These are phyloP conservation scores for Xylariaceae sp. DNA, from an alignment of 2,329 filamentous ascomycete genomes.

Conservation along the genomic window DNA sequence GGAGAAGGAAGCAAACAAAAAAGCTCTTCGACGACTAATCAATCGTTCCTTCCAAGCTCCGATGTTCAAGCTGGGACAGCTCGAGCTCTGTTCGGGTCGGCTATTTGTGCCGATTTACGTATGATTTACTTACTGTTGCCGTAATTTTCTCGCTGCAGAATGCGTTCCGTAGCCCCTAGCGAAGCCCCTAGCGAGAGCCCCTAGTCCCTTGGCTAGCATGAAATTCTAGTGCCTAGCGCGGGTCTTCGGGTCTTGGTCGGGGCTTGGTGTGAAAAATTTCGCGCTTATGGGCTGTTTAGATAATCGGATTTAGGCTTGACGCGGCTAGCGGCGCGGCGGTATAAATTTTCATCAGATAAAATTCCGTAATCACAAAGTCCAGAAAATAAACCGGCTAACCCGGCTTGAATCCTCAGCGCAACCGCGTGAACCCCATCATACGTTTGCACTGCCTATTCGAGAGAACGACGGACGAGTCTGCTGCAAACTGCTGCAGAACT, in stretches of 20 bases:
- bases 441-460: neutral
- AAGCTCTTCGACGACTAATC: neutral
- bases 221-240: no score
- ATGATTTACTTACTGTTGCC: neutral
- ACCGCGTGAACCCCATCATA: neutral
- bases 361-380: neutral
- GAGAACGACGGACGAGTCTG: no score
- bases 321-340: neutral
- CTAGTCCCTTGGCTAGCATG: no score
- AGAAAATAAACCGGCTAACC: neutral
- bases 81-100: no score
- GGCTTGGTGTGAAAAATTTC: neutral
- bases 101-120: neutral
- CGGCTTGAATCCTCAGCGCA: neutral
- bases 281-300: neutral
- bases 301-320: neutral
- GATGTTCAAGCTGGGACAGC: neutral
- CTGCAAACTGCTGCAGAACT: no score
- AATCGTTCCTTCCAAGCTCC: neutral
- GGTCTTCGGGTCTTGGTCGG: no score
- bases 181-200: no score
- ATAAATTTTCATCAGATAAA: neutral
- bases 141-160: neutral
- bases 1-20: neutral
- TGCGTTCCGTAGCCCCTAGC: neutral